Evolutionary conservation across 2,329 filamentous ascomycete species (phyloP).

Genomic region (Coniella lustricola): DNA sequence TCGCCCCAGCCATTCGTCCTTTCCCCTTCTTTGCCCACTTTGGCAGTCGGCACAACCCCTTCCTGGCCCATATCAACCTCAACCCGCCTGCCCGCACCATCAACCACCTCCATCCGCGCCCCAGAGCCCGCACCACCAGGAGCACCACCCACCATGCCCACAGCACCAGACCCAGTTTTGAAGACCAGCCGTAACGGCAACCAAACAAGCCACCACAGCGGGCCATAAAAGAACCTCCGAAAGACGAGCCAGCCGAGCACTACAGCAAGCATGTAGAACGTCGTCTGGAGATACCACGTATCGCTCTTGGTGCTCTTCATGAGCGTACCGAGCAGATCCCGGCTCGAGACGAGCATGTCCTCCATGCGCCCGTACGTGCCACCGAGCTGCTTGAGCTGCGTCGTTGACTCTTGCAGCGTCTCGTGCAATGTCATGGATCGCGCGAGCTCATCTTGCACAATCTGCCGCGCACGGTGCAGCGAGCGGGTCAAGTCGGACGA

Average conservation of each 20-base stretch:
- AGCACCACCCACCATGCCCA: conserved; percentile 42
- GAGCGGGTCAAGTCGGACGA: conserved; percentile 79
- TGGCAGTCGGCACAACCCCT: conserved; percentile 42
- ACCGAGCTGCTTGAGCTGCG: conserved; percentile 70
- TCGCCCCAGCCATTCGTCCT: conserved; percentile 21
- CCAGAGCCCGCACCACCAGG: conserved; percentile 17
- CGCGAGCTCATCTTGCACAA: conserved; percentile 78
- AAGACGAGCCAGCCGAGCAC: conserved; percentile 85
- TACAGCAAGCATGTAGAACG: conserved; percentile 71
- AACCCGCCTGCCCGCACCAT: conserved; percentile 17
- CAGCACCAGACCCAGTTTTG: conserved; percentile 47
- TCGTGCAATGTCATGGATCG: conserved; percentile 86
- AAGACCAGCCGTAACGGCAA: conserved; percentile 67
- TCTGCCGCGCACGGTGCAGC: conserved; percentile 75
- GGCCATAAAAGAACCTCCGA: conserved; percentile 77
- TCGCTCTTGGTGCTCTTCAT: conserved; percentile 89
- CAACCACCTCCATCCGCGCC: conserved; percentile 21
- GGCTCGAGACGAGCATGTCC: conserved; percentile 65
- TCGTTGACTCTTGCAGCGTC: conserved; percentile 76
- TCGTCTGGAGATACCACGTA: conserved; percentile 93
- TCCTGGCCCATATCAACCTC: conserved; percentile 27
- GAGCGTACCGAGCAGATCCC: conserved; percentile 69
- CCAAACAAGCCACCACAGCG: conserved; percentile 83
- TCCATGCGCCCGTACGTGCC: conserved; percentile 78
- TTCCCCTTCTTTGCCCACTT: conserved; percentile 31